Base-by-base conservation (phyloP, 768 basidiomycete species). In the Flagelloscypha sp. region DNA sequence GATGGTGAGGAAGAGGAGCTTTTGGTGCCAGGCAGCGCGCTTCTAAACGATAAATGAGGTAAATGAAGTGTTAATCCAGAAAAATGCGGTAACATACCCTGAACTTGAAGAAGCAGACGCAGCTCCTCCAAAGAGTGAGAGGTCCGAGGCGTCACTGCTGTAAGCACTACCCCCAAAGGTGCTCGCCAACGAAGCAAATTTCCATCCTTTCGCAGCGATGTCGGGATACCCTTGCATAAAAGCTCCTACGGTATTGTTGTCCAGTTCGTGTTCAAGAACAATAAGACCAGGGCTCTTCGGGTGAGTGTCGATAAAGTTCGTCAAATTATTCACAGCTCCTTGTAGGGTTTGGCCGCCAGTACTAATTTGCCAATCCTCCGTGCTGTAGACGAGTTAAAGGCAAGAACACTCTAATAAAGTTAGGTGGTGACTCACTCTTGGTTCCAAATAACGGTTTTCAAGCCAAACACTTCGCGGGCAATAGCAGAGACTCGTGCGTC, bases 371-470 rank as follows among this genome's bases (percentile, higher is more conserved):
- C 88, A 93, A 55, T 93, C 89, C 18, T 61, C 55, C 10, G 87
- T 79, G 50, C 84, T 86, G 48, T n/a, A n/a, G n/a, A n/a, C n/a
- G n/a, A n/a, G n/a, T n/a, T n/a, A n/a, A n/a, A n/a, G n/a, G n/a
- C n/a, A n/a, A n/a, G n/a, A n/a, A n/a, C n/a, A n/a, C n/a, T n/a
- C n/a, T n/a, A n/a, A n/a, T n/a, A n/a, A n/a, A n/a, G n/a, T n/a
- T n/a, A n/a, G n/a, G n/a, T n/a, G n/a, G n/a, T n/a, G n/a, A n/a
- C 73, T 35, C 59, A 86, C 84, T 93, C 92, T 40, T 79, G 73
- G 57, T 94, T 92, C 93, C 93, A 97, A 45, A 87, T 59, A 36
- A 93, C 72, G n/a, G 85, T 83, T 13, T 68, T 68, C 44, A 97
- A 56, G 17, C 85, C 88, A 52, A 95, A 92, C 21, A n/a, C n/a